A percentile compares a stretch with the other conserved stretches of the same genome.
These are phyloP conservation scores for Calonectria leucothoes DNA, from an alignment of 2,329 filamentous ascomycete genomes.

Conservation along the genomic window DNA sequence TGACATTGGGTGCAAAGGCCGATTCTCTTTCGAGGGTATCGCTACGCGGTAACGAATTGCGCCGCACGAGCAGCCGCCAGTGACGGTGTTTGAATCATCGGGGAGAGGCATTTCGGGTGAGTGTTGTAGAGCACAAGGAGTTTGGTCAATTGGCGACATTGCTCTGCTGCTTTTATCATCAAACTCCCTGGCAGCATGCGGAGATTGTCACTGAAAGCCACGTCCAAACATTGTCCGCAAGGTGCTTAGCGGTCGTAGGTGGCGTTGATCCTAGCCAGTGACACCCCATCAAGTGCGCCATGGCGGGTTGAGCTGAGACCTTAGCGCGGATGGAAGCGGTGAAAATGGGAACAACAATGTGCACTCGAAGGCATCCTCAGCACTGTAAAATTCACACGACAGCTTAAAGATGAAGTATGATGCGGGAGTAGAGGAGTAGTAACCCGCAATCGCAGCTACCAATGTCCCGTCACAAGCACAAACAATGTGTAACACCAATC, in stretches of 20 bases:
- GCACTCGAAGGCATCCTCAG: background rate
- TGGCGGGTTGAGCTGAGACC: background rate
- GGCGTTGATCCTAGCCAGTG: background rate
- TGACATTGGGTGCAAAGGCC: constrained; percentile 24
- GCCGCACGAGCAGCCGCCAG: constrained; percentile 42
- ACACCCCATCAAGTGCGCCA: too few species aligned
- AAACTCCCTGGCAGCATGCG: background rate
- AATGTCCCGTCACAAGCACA: too few species aligned
- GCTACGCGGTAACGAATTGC: constrained; percentile 39
- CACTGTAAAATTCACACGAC: background rate
- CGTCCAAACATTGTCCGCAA: background rate
- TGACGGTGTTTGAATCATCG: constrained; percentile 33
- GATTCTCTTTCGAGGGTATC: constrained; percentile 26
- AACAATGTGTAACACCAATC: too few species aligned
- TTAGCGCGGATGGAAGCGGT: background rate
- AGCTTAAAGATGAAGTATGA: background rate
- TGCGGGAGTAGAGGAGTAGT: background rate
- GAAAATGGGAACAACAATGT: background rate
- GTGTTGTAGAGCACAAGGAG: background rate
- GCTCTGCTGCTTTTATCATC: background rate
- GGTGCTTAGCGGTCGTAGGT: background rate
- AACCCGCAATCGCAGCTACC: background rate
- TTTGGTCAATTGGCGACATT: background rate
- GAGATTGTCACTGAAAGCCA: background rate
- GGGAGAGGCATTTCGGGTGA: constrained; percentile 38